Conservation (phyloP, 192 early-diverging fungal species). For the Backusella parvicylindrica region DNA sequence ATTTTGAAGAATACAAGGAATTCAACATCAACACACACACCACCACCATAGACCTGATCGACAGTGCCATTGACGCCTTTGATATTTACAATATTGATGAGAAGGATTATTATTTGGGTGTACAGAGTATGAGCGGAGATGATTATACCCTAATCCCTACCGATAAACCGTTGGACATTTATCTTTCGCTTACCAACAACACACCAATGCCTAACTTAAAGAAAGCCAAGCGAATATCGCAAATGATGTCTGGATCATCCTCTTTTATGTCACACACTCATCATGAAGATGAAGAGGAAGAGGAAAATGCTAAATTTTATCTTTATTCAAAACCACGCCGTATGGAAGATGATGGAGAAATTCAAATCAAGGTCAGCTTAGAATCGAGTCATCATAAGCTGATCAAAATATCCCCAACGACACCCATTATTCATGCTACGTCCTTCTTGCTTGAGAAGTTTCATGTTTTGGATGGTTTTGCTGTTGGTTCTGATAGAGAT, state of each 20-base stretch:
- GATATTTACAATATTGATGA: constrained; percentile 10
- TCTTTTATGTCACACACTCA: not conserved
- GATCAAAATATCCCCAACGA: constrained; percentile 20
- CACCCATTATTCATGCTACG: constrained; percentile 39
- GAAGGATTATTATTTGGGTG: constrained; percentile 40
- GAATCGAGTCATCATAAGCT: constrained; percentile 12
- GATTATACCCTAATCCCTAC: constrained; percentile 43
- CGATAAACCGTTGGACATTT: constrained; percentile 52
- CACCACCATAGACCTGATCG: constrained; percentile 43
- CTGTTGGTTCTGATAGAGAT: not conserved
- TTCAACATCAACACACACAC: constrained; percentile 26
- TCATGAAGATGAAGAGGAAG: not conserved
- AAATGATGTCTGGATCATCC: constrained; percentile 29
- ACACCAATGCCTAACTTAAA: constrained; percentile 47
- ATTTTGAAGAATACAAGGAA: not conserved
- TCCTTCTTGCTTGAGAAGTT: constrained; percentile 42
- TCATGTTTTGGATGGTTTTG: constrained; percentile 19
- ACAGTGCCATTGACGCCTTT: constrained; percentile 43
- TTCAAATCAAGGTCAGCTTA: constrained; percentile 23
- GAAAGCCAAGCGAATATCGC: constrained; percentile 40
- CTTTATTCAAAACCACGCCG: constrained; percentile 13
- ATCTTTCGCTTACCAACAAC: constrained; percentile 44
- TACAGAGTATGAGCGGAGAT: constrained; percentile 49
- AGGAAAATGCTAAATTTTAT: constrained; percentile 18
- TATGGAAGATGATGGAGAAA: constrained; percentile 17